Base-by-base conservation (phyloP, 306 rosid genomes). In the Pterocarpus santalinus region DNA sequence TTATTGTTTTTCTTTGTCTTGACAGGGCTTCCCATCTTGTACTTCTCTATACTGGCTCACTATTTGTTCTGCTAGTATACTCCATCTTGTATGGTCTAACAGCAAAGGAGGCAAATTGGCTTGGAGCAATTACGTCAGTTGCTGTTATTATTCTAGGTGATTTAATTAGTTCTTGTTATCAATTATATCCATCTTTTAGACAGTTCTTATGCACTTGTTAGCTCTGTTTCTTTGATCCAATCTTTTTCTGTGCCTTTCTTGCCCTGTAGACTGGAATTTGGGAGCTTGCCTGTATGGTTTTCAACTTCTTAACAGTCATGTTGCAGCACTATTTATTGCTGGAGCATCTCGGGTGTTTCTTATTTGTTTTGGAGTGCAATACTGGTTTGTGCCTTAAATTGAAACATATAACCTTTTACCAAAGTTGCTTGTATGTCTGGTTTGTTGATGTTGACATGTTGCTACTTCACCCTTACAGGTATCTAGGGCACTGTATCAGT, bases 271-370 rank as follows among this genome's bases (percentile, higher is more conserved):
- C 87, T 96, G 99, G 99, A 96, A 96, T 84, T 90, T 96, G 90
- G 99, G 99, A 11, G 97, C 98, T 47, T 96, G 99, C 88, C 82
- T 96, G 73, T 96, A 96, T 88, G 98, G 99, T 53, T 96, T 96
- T 86, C 84, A 90, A 82, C 99, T 96, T 80, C 97, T 96, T 82
- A 82, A 89, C 69, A 96, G 93, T 83, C 94, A 93, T 81, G 97
- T 96, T 75, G 90, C 86, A 15, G 99, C 93, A n/a, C 85, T 96
- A 77, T 90, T 90, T 87, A 89, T 96, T 77, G 99, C 98, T 73
- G 99, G 99, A 82, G 81, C 92, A 79, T 96, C 99, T 83, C 91
- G 99, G 67, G 93, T 93, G 73, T 96, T 94, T 84, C 99, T 96
- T 79, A 96, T 96, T 77, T 96, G 99, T 87, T 96, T 96, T 78